Evolutionary conservation across 352 stramenopile species (phyloP), one percentile per base, ranked within the genome.

Genomic region (Thraustochytrium sp.): DNA sequence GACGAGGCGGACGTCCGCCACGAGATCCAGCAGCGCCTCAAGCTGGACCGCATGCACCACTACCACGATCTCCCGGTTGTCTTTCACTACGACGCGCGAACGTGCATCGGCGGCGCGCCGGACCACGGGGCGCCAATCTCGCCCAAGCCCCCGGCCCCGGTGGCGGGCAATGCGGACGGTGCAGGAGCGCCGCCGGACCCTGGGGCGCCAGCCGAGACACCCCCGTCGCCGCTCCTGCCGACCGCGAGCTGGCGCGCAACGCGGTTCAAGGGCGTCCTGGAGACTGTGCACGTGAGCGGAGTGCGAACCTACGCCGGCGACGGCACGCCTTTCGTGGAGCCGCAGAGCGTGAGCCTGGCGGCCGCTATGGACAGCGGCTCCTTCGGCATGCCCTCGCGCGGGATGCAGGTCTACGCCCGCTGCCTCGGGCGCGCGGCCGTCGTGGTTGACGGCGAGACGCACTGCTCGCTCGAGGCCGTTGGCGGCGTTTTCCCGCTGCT

Each of bases 41-140:
- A 80, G 38, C 44, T 46, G 26, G 44, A 64, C 31, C 23, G 31
- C 5, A n/a, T 75, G 21, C 68, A 72, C 23, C 34, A 37, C 4
- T 63, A 72, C 29, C 44, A 80, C 40, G 68, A 80, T 26, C 68
- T 63, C 26, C 0, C 38, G 8, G 68, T 80, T 18, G 68, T 80
- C 5, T 80, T 80, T 2, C 9, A 46, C 2, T 80, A 80, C 68
- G 68, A 80, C 38, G 34, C 68, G 38, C 68, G 68, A 44, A 80
- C 68, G 5, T 68, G 44, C 5, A 80, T 80, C 49, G 68, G 48
- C 4, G 68, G 68, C 42, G 68, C 9, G 18, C 13, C 46, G 13
- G 59, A 72, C 9, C 26, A 72, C 36, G 59, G n/a, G n/a, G n/a
- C n/a, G n/a, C n/a, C n/a, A n/a, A n/a, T n/a, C n/a, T n/a, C n/a